Evolutionary conservation across 306 rosid species (phyloP).

Genomic region (Trichosanthes truncata): DNA sequence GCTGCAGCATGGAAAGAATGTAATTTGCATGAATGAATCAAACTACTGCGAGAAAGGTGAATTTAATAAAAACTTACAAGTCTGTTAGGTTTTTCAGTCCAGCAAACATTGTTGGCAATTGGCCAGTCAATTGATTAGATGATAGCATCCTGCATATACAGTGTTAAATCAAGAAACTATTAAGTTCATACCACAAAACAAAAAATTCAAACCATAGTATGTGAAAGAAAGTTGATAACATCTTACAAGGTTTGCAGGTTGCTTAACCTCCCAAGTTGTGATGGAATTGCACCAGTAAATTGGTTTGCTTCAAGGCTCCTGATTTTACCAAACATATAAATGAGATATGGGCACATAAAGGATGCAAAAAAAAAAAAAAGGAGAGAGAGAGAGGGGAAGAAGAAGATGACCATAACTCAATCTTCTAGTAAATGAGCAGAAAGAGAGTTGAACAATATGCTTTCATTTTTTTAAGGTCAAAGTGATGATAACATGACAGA

Average conservation of each 20-base stretch:
- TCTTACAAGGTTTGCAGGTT: conserved; percentile 55
- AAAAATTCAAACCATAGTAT: neutral
- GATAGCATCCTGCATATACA: conserved; percentile 47
- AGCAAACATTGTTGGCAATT: conserved; percentile 43
- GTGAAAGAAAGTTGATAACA: conserved; percentile 10
- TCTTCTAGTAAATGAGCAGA: neutral
- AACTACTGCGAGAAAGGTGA: conserved; percentile 3
- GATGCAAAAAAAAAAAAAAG: neutral
- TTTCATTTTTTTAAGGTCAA: neutral
- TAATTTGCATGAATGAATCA: conserved; percentile 1
- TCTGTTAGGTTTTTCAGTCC: conserved; percentile 44
- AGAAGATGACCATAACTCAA: neutral
- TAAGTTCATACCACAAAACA: neutral
- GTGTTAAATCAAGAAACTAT: conserved; percentile 10
- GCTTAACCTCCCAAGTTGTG: conserved; percentile 52
- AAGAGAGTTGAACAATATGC: neutral
- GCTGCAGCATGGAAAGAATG: conserved; percentile 36
- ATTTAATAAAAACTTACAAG: conserved; percentile 36
- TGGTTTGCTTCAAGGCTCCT: conserved; percentile 77
- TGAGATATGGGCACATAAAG: neutral
- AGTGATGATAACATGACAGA: neutral
- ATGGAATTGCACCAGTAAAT: conserved; percentile 58
- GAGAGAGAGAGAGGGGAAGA: too few relatives aligned
- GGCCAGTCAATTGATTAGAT: conserved; percentile 66
- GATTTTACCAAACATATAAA: neutral